These are phyloP conservation scores for Podaxis sp. DNA, from an alignment of 768 basidiomycete genomes.

Conservation along the genomic window DNA sequence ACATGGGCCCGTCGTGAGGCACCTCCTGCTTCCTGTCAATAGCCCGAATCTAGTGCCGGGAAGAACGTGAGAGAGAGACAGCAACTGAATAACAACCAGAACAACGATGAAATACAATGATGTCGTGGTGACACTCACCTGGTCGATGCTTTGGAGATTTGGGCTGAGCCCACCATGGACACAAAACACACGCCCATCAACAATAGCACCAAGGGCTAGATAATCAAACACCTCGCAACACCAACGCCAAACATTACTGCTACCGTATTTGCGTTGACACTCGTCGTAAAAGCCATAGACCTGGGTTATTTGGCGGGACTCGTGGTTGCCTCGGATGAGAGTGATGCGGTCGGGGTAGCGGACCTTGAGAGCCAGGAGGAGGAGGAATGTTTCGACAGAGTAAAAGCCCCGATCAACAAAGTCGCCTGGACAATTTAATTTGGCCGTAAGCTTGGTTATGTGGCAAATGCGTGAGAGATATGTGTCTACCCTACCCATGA, in stretches of 20 bases:
- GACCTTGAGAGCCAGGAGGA: slow-evolving; percentile 92
- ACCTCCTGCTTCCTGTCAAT: slow-evolving; percentile 98
- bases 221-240: slow-evolving; percentile 99
- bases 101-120: neutral
- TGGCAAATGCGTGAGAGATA: slow-evolving; percentile 10
- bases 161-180: slow-evolving; percentile 97
- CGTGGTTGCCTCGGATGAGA: slow-evolving; percentile 96
- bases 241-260: slow-evolving; percentile 93
- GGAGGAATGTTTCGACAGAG: slow-evolving; percentile 92
- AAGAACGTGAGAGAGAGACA: slow-evolving; percentile 11
- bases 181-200: slow-evolving; percentile 97
- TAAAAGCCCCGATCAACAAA: slow-evolving; percentile 99
- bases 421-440: slow-evolving; percentile 56
- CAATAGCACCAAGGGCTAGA: slow-evolving; percentile 88
- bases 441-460: neutral
- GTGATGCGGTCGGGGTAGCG: slow-evolving; percentile 97
- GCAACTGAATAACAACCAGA: slow-evolving; percentile 2
- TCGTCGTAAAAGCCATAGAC: slow-evolving; percentile 96
- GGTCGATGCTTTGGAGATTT: slow-evolving; percentile 80
- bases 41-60: slow-evolving; percentile 65
- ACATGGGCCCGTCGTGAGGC: slow-evolving; percentile 98
- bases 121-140: slow-evolving; percentile 45
- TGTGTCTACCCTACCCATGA: slow-evolving; percentile 82
- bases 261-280: slow-evolving; percentile 94
- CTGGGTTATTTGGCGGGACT: slow-evolving; percentile 95